Base-by-base conservation (phyloP, 2,329 filamentous ascomycete genomes). In the Juglanconis sp. region DNA sequence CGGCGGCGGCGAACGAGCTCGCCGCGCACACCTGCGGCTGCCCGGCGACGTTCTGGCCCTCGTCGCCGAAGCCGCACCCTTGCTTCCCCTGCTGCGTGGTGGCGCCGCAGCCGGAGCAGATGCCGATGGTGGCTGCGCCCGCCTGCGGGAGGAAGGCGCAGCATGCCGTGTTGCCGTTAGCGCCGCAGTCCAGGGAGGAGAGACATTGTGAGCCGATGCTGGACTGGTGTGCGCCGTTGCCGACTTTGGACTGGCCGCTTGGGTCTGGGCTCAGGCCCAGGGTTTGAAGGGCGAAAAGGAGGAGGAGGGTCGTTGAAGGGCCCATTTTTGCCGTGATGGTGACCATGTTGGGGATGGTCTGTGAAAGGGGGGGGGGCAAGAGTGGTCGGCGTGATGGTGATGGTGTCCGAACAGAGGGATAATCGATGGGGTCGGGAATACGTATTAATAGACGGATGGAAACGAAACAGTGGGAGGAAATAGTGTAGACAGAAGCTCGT, bases 221-320 rank as follows among this genome's bases (percentile, higher is more conserved):
- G 35, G 35, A 44, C 17, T 53, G 51, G 35, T 53, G 51, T 2
- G 34, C 34, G 31, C 51, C 51, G 51, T 53, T 53, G 35, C 51
- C 51, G 13, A 53, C 11, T 30, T 47, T 60, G 35, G 42, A 42
- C 8, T 52, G 34, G 42, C 10, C 11, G 36, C 15, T 32, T 3
- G 30, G 8, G 17, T 46, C 53, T 11, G 58, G 53, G 53, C 15
- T 42, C 15, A 60, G n/a, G 53, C 53, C 53, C 47, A 59, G 9
- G 57, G 44, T 44, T 24, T 54, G 57, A 1, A 59, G 44, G 42
- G 51, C 44, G 51, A 55, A 55, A 44, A 59, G 35, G 44, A 59
- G 35, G 57, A 53, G 31, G 50, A 59, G 2, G 24, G 42, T 36
- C 24, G 42, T 40, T 38, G 57, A 36, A 10, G 31, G 30, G 11